These are phyloP conservation scores for Debaryomyces tyrocola DNA, from an alignment of 805 yeast genomes.

Conservation along the genomic window DNA sequence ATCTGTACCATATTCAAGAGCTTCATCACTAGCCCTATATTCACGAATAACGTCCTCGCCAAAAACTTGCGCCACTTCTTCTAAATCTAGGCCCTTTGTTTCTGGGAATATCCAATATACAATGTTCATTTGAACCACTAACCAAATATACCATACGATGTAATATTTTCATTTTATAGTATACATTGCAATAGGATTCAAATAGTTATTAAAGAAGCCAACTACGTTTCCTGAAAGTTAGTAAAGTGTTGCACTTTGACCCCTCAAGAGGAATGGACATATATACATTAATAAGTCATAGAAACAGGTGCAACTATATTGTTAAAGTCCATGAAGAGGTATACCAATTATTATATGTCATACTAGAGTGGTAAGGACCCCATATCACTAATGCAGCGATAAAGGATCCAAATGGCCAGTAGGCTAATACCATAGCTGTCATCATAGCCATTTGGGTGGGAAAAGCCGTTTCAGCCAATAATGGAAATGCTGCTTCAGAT, in stretches of 20 bases:
- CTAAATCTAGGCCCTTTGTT: constrained; percentile 43
- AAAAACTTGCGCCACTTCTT: constrained; percentile 42
- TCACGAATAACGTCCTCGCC: constrained; percentile 27
- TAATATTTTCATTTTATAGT: constrained; percentile 45
- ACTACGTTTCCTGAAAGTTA: constrained; percentile 18
- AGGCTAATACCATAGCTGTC: too few relatives aligned
- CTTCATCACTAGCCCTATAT: constrained; percentile 3
- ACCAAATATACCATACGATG: constrained; percentile 35
- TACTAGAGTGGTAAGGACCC: too few relatives aligned
- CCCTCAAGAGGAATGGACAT: constrained; percentile 38
- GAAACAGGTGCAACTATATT: constrained; percentile 34
- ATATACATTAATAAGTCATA: constrained; percentile 48
- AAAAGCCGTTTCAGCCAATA: too few relatives aligned
- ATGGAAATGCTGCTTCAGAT: too few relatives aligned
- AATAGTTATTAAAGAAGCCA: constrained; percentile 25
- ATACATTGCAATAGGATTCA: constrained; percentile 40
- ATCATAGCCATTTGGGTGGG: too few relatives aligned
- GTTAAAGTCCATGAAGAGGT: constrained; percentile 20
- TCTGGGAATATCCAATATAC: constrained; percentile 39
- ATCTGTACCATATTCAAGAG: not conserved
- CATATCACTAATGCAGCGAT: too few relatives aligned
- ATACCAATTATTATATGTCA: too few relatives aligned
- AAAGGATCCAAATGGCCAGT: too few relatives aligned
- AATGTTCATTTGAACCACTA: constrained; percentile 26
- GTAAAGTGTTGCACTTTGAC: constrained; percentile 40